phyloP scores from a whole-genome alignment of 345 rosid genomes.

The Salix arbutifolia region DNA sequence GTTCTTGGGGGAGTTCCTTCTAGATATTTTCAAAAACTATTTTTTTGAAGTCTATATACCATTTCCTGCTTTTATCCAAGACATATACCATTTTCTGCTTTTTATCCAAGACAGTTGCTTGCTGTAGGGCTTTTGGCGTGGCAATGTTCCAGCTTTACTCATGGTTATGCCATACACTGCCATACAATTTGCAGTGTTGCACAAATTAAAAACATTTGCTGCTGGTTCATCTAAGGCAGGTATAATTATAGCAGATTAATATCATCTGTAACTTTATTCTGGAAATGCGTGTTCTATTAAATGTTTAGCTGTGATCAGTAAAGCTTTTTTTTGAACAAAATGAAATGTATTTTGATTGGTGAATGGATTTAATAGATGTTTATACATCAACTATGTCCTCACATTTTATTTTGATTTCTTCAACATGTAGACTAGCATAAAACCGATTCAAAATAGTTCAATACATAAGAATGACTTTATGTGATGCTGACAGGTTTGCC shows the following conservation, averaged over 20 bases:
- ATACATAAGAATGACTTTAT: not conserved
- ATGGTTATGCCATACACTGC: conserved; percentile 98
- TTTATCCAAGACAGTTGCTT: conserved; percentile 20
- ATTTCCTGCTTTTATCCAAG: conserved; percentile 7
- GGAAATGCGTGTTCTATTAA: not conserved
- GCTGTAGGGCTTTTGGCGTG: conserved; percentile 96
- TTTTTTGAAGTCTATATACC: not conserved
- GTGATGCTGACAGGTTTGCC: not conserved
- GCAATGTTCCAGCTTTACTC: conserved; percentile 94
- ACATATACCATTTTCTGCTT: not conserved
- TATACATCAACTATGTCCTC: not conserved
- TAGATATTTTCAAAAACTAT: not conserved
- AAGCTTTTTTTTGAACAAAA: not conserved
- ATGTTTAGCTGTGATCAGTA: not conserved
- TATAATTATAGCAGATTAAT: conserved; percentile 14
- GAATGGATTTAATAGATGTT: not conserved
- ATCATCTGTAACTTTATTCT: not conserved
- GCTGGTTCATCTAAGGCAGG: conserved; percentile 89
- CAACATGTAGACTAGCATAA: not conserved
- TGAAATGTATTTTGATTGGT: not conserved
- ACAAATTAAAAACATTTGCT: conserved; percentile 70
- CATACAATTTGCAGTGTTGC: conserved; percentile 83
- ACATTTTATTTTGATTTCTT: not conserved
- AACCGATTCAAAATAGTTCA: not conserved
- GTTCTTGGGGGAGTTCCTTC: not conserved